Conservation (phyloP, 2,329 filamentous ascomycete species). For the Purpureocillium lavendulum region DNA sequence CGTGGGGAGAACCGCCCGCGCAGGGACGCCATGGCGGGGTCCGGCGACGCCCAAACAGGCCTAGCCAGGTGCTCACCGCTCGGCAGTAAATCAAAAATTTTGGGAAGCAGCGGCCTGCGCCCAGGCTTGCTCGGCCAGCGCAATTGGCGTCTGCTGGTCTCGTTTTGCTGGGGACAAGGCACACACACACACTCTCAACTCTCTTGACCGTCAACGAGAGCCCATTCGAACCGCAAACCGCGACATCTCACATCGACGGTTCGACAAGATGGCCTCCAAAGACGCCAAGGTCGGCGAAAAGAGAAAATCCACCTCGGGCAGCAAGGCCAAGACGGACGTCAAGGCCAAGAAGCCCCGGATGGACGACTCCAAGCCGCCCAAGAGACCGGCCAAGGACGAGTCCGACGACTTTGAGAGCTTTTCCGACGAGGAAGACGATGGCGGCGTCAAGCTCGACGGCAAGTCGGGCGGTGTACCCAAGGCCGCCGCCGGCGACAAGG, state of each 20-base stretch:
- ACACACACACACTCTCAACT: too few species aligned
- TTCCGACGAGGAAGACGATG: constrained; percentile 47
- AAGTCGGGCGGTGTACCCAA: constrained; percentile 25
- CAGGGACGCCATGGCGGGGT: constrained; percentile 24
- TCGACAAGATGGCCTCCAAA: constrained; percentile 38
- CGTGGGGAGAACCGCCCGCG: too few species aligned
- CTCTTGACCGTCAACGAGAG: too few species aligned
- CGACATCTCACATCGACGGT: too few species aligned
- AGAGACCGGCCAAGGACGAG: constrained; percentile 30
- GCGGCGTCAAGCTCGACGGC: constrained; percentile 38
- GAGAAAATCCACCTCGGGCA: constrained; percentile 41
- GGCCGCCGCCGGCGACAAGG: constrained; percentile 21
- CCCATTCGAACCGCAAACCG: too few species aligned
- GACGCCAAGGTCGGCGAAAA: constrained; percentile 40
- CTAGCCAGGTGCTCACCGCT: constrained; percentile 23
- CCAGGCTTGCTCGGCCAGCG: too few species aligned
- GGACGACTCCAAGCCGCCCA: constrained; percentile 20
- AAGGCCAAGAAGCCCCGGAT: constrained; percentile 44
- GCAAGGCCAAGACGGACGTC: constrained; percentile 33
- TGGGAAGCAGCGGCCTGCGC: background rate
- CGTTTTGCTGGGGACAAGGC: too few species aligned
- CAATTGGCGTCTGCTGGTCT: too few species aligned
- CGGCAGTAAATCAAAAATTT: constrained; percentile 21
- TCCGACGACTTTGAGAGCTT: constrained; percentile 31
- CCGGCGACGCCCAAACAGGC: constrained; percentile 7